Conservation (phyloP, 2,329 filamentous ascomycete genomes). For the Leptodontidium sp. region DNA sequence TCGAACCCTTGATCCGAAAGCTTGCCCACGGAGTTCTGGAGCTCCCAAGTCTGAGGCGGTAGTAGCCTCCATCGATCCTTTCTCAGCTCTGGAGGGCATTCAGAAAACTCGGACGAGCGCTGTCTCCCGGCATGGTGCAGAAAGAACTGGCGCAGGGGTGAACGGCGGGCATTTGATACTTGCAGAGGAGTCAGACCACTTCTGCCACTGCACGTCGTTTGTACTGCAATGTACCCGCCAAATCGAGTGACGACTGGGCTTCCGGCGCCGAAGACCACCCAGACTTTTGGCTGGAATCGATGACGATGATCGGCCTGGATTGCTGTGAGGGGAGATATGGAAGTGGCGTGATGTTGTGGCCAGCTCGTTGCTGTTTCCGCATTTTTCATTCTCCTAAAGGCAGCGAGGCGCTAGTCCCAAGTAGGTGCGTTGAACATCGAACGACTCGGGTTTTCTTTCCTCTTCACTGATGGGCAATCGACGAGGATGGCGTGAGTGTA, state of each 20-base stretch:
- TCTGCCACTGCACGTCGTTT: not conserved
- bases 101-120: slow-evolving; percentile 27
- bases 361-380: slow-evolving; percentile 1
- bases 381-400: slow-evolving; percentile 2
- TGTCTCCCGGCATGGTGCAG: slow-evolving; percentile 4
- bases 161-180: not conserved
- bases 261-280: not conserved
- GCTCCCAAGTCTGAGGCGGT: not conserved
- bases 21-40: slow-evolving; percentile 25
- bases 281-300: not conserved
- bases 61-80: slow-evolving; percentile 8
- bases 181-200: slow-evolving; percentile 10
- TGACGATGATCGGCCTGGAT: too few species aligned
- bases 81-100: slow-evolving; percentile 19
- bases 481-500: not conserved
- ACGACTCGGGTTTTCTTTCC: slow-evolving; percentile 14
- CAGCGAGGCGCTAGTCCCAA: slow-evolving; percentile 20
- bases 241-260: not conserved
- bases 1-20: slow-evolving; percentile 30
- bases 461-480: not conserved
- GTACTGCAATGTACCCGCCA: not conserved
- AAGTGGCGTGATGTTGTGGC: slow-evolving; percentile 21
- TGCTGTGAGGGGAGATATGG: not conserved
- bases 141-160: slow-evolving; percentile 1
- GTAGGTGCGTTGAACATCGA: not conserved